These are phyloP conservation scores for Nemania diffusa DNA, from an alignment of 2,329 filamentous ascomycete genomes.

Conservation along the genomic window DNA sequence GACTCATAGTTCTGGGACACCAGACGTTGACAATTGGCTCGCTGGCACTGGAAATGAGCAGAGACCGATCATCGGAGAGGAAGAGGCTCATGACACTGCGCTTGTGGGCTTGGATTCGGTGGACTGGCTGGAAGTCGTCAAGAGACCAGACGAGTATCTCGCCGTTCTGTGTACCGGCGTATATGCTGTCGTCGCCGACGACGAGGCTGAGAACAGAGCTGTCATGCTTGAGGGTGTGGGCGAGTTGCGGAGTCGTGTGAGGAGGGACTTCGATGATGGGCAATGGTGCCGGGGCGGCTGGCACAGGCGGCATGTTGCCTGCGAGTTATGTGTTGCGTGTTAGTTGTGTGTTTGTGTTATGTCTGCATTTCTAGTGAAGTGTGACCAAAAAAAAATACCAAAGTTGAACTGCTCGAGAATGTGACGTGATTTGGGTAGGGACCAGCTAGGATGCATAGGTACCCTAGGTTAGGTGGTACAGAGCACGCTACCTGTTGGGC, in stretches of 20 bases:
- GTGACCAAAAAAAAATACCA: not conserved
- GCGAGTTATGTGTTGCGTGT: conserved; percentile 15
- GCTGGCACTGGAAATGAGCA: conserved; percentile 92
- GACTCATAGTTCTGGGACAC: conserved; percentile 79
- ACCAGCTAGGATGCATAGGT: not conserved
- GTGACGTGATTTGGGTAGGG: conserved; percentile 13
- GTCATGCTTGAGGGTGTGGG: conserved; percentile 79
- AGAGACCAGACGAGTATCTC: conserved; percentile 94
- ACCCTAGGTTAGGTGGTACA: no score
- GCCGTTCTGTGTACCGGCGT: conserved; percentile 91
- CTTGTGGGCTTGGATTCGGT: conserved; percentile 86
- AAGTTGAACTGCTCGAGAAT: not conserved
- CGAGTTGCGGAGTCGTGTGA: conserved; percentile 66
- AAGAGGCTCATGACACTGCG: conserved; percentile 89
- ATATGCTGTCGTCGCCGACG: conserved; percentile 83
- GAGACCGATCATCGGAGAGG: conserved; percentile 76
- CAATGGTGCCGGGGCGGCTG: conserved; percentile 37
- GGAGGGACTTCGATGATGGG: conserved; percentile 46
- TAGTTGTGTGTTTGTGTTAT: conserved; percentile 4
- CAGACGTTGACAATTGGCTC: conserved; percentile 96
- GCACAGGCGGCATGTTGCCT: conserved; percentile 42
- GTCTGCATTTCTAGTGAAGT: conserved; percentile 16
- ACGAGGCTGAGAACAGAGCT: conserved; percentile 85
- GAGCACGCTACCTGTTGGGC: no score
- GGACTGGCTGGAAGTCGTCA: conserved; percentile 83